These are phyloP conservation scores for Sanghuangporus sanghuang DNA, from an alignment of 1,284 basidiomycete genomes.

Conservation along the genomic window DNA sequence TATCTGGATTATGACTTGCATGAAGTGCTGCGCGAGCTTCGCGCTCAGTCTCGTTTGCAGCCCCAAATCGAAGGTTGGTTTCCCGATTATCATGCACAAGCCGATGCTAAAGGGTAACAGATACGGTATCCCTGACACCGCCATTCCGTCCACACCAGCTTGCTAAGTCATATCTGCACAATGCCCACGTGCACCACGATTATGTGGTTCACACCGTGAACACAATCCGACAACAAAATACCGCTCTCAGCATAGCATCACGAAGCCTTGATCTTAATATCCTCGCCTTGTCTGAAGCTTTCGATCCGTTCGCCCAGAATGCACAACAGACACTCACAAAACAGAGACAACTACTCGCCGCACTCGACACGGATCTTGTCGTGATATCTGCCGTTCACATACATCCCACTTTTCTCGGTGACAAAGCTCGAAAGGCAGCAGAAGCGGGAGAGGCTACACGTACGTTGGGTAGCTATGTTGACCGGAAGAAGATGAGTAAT, in stretches of 20 bases:
- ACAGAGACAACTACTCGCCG: slow-evolving; percentile 53
- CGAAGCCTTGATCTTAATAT: slow-evolving; percentile 64
- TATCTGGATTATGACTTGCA: slow-evolving; percentile 65
- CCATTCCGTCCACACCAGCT: slow-evolving; percentile 64
- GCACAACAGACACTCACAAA: slow-evolving; percentile 57
- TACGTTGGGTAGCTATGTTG: slow-evolving; percentile 78
- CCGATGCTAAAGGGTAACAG: slow-evolving; percentile 30
- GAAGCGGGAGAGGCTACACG: slow-evolving; percentile 61
- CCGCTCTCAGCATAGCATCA: slow-evolving; percentile 64
- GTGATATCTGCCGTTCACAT: slow-evolving; percentile 60
- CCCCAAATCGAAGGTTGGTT: slow-evolving; percentile 59
- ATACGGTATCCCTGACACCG: slow-evolving; percentile 60
- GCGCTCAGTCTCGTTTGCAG: slow-evolving; percentile 55
- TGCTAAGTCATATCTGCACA: slow-evolving; percentile 56
- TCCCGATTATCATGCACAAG: not conserved
- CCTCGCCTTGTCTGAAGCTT: slow-evolving; percentile 62
- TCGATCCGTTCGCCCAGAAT: slow-evolving; percentile 52
- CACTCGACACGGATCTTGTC: slow-evolving; percentile 63
- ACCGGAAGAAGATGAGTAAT: slow-evolving; percentile 69
- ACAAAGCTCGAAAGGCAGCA: slow-evolving; percentile 55
- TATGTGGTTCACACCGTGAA: slow-evolving; percentile 44
- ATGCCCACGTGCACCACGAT: slow-evolving; percentile 58
- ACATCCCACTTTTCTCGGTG: slow-evolving; percentile 71
- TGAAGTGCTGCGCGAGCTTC: slow-evolving; percentile 53
- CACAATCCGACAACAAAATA: slow-evolving; percentile 56